Conservation (phyloP, 129 eudicot genomes). For the Ambrosia artemisiifolia region DNA sequence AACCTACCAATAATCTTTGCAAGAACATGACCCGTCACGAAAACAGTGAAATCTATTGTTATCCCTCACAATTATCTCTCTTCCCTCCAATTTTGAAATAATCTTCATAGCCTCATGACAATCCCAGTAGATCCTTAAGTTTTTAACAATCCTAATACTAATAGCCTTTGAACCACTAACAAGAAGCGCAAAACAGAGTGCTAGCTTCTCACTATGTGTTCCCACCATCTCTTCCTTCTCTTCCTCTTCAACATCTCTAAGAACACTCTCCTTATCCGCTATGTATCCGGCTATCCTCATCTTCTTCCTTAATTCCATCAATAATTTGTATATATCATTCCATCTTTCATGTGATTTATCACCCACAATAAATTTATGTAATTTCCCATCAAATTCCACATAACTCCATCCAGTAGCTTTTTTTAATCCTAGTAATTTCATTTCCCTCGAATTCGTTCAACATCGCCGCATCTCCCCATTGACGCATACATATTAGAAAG, state of each 20-base stretch:
- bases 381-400: slow-evolving; percentile 52
- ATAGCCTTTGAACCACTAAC: slow-evolving; percentile 49
- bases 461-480: slow-evolving; percentile 64
- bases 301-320: slow-evolving; percentile 52
- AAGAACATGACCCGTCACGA: slow-evolving; percentile 59
- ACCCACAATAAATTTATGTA: slow-evolving; percentile 75
- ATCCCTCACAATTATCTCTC: slow-evolving; percentile 83
- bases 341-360: slow-evolving; percentile 65
- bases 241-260: slow-evolving; percentile 85
- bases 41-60: slow-evolving; percentile 83
- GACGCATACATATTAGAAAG: slow-evolving; percentile 82
- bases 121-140: slow-evolving; percentile 79
- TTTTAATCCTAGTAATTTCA: slow-evolving; percentile 45
- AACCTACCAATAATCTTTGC: slow-evolving; percentile 74
- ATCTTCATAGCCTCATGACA: slow-evolving; percentile 77
- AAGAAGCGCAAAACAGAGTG: slow-evolving; percentile 70
- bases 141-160: slow-evolving; percentile 75
- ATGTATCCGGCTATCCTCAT: slow-evolving; percentile 57
- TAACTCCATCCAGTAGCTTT: slow-evolving; percentile 79
- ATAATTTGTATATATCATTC: slow-evolving; percentile 40
- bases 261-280: slow-evolving; percentile 58
- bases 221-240: slow-evolving; percentile 92
- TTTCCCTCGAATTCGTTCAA: slow-evolving; percentile 51
- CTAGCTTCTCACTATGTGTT: slow-evolving; percentile 82
- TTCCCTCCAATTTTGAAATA: slow-evolving; percentile 61